Percentiles rank a stretch among this genome's conserved stretches.
These are phyloP conservation scores for Pseudotsuga menziesii DNA, from an alignment of 75 land plant genomes.

Conservation along the genomic window DNA sequence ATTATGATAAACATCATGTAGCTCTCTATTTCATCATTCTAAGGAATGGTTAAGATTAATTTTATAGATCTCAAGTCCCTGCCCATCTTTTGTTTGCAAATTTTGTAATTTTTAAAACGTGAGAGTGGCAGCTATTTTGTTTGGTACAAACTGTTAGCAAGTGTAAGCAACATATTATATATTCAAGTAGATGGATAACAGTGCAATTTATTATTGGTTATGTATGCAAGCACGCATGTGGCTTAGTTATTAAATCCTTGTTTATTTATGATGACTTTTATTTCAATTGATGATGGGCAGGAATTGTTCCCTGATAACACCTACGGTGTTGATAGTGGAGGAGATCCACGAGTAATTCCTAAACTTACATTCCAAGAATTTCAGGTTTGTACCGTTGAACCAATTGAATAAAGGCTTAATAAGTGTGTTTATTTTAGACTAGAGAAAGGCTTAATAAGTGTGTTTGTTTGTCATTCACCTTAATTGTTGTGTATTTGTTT, in stretches of 20 bases:
- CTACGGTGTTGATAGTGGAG: constrained; percentile 99
- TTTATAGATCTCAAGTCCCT: not conserved
- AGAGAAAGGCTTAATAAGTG: not conserved
- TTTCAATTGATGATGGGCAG: constrained; percentile 35
- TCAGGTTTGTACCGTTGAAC: constrained; percentile 52
- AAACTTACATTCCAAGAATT: constrained; percentile 95
- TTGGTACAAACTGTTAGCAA: not conserved
- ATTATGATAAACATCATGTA: no score
- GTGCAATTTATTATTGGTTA: not conserved
- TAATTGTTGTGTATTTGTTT: not conserved
- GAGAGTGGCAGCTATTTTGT: not conserved
- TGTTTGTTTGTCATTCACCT: not conserved
- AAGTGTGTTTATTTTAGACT: not conserved
- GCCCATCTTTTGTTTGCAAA: not conserved
- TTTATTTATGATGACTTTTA: not conserved
- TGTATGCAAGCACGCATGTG: not conserved
- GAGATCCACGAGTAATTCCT: constrained; percentile 95
- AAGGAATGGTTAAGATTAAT: not conserved
- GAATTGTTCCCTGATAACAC: constrained; percentile 94
- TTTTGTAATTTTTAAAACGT: not conserved
- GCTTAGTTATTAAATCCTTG: not conserved
- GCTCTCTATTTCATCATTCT: no score
- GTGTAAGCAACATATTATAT: not conserved
- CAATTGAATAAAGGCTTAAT: no score
- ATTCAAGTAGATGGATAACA: not conserved